Base-by-base conservation (phyloP, 306 rosid genomes). In the Cucurbita argyrosperma region DNA sequence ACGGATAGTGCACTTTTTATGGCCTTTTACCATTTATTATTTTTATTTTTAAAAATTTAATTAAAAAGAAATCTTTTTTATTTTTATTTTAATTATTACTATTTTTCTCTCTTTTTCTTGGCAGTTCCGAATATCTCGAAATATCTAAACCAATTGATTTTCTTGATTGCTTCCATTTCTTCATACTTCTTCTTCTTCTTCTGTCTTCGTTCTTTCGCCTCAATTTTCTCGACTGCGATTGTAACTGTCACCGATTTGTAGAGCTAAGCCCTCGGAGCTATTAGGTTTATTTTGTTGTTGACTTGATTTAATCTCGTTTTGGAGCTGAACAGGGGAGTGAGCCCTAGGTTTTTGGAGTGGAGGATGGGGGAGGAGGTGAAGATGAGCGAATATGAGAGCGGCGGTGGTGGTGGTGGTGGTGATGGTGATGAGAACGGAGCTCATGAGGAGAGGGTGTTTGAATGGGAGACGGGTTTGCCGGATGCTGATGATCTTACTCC, bases 401-500 rank as follows among this genome's bases (percentile, higher is more conserved):
- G 65, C 14, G 73, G 37, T 5, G 47, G 43, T 26, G 50, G 65
- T 15, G 74, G 38, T 10, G 47, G 43, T 10, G 76, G 67, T 39
- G 68, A 13, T 3, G 76, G 19, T 3, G 64, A 54, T 18, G 93
- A 83, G 35, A 87, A 88, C 51, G 72, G 62, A 35, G 76, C 30
- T 18, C 85, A 83, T 0, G 92, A 83, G 19, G 92, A 86, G 9
- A 79, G 97, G 8, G 83, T 95, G 4, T 62, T 74, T 6, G 99
- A 95, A 69, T 95, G 99, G 99, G 97, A 95, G 78, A 3, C 74
- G 4, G 97, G 99, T 46, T 85, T 95, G 1, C 99, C 99, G 1
- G 52, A 55, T 51, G 77, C 76, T 26, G 85, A 86, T 15, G 98
- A 90, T 77, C 83, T 93, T 42, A 85, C 94, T 14, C 97, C 98